These are phyloP conservation scores for Amylostereum areolatum DNA, from an alignment of 1,284 basidiomycete species.

Conservation along the genomic window DNA sequence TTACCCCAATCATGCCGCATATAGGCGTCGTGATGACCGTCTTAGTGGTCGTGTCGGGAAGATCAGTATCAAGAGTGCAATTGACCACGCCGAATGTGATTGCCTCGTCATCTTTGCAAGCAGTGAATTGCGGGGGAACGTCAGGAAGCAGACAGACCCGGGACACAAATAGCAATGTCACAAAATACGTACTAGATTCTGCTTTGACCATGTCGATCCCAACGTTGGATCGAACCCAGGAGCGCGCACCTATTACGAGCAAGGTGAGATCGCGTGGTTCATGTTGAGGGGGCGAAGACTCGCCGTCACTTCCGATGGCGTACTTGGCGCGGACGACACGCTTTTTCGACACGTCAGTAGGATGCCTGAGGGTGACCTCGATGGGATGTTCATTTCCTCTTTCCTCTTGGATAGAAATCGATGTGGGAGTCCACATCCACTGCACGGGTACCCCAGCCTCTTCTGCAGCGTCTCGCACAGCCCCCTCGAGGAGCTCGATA, in stretches of 20 bases:
- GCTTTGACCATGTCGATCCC: conserved; percentile 6
- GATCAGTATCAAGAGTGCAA: neutral
- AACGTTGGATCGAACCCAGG: conserved; percentile 9
- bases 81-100: neutral
- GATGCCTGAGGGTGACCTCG: neutral
- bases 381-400: too few species aligned
- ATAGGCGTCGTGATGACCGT: neutral
- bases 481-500: conserved; percentile 8
- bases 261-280: too few species aligned
- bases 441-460: conserved; percentile 1
- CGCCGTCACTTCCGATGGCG: conserved; percentile 13
- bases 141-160: neutral
- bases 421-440: conserved; percentile 5
- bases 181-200: neutral
- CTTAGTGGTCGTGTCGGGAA: neutral
- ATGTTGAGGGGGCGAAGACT: neutral
- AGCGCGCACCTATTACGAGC: conserved; percentile 11
- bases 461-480: conserved; percentile 1
- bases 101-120: neutral
- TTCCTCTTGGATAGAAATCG: neutral
- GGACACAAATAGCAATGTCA: neutral
- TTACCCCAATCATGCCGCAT: neutral
- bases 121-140: too few species aligned
- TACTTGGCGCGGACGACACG: conserved; percentile 10
- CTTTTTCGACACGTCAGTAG: neutral